Base-by-base conservation (phyloP, 2,329 filamentous ascomycete genomes). In the Penicillium crustosum region DNA sequence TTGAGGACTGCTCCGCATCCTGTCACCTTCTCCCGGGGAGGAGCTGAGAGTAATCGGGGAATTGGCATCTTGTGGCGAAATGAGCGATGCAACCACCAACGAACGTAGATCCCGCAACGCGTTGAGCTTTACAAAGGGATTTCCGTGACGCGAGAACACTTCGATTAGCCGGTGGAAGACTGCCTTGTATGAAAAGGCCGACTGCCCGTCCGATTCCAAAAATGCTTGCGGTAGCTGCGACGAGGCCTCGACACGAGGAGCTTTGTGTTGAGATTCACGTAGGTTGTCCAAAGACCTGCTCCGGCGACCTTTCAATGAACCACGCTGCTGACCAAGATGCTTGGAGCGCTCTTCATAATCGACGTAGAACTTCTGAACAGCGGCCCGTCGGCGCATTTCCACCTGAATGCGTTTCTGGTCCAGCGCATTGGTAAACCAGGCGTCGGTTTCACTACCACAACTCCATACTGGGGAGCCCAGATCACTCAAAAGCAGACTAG, bases 401-500 rank as follows among this genome's bases (percentile, higher is more conserved):
- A 64, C 48, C 31, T 71, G 69, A 36, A 78, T 71, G 10, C 73
- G 81, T 75, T 63, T 79, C 76, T 67, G 81, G 77, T 84, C 83
- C 10, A 80, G 65, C 6, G 78, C 76, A 56, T 78, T 82, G 63
- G 67, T 74, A 65, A 97, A 94, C 89, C 93, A 97, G 3, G 82
- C 82, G 72, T 97, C 94, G 0, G 93, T 97, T 77, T 99, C 94
- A 42, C 92, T 96, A 3, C 94, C 94, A 50, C 85, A 85, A n/a
- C 87, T 86, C 73, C 95, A 94, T 1, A 97, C 88, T 31, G 91
- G 84, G 41, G 88, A 92, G 6, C 93, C 92, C 4, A 97, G 81
- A 71, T 99, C 94, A 49, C 93, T 97, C 27, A 97, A 78, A 2
- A 97, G 78, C 19, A 99, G 80, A 62, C 91, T 93, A 2, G 89